Conservation (phyloP, 2,329 filamentous ascomycete genomes). For the Shiraia sp. region DNA sequence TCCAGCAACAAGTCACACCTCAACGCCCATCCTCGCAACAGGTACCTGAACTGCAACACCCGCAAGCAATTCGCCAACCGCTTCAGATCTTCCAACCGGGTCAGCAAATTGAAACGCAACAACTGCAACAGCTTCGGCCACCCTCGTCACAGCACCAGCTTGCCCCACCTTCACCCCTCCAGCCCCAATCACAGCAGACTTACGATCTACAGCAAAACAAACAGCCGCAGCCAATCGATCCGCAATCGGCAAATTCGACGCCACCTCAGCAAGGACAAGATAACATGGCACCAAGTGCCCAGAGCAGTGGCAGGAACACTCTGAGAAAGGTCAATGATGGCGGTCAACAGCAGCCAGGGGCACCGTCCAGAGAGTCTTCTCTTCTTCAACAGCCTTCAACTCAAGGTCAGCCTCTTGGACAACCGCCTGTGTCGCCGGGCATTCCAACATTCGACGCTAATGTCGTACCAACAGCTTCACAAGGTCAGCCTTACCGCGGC, state of each 20-base stretch:
- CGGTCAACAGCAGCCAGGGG: conserved; percentile 32
- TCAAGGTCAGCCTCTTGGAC: conserved; percentile 44
- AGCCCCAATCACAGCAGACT: conserved; percentile 34
- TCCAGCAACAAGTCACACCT: conserved; percentile 30
- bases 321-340: conserved; percentile 41
- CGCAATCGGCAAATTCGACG: conserved; percentile 30
- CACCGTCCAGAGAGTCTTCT: conserved; percentile 40
- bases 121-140: conserved; percentile 37
- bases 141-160: conserved; percentile 41
- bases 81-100: conserved; percentile 36
- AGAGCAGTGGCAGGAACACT: conserved; percentile 31
- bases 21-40: conserved; percentile 35
- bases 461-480: conserved; percentile 49
- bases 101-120: conserved; percentile 32
- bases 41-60: conserved; percentile 37
- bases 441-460: conserved; percentile 51
- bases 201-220: conserved; percentile 39
- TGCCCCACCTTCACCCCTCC: conserved; percentile 41
- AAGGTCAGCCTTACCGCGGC: conserved; percentile 50
- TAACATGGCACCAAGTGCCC: conserved; percentile 36
- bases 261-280: conserved; percentile 37
- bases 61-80: conserved; percentile 34
- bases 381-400: conserved; percentile 38
- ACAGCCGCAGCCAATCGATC: conserved; percentile 28
- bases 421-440: conserved; percentile 42